Percentiles rank a stretch among this genome's conserved stretches.
phyloP scores from a whole-genome alignment of 768 basidiomycete genomes.

The Suillus variegatus region DNA sequence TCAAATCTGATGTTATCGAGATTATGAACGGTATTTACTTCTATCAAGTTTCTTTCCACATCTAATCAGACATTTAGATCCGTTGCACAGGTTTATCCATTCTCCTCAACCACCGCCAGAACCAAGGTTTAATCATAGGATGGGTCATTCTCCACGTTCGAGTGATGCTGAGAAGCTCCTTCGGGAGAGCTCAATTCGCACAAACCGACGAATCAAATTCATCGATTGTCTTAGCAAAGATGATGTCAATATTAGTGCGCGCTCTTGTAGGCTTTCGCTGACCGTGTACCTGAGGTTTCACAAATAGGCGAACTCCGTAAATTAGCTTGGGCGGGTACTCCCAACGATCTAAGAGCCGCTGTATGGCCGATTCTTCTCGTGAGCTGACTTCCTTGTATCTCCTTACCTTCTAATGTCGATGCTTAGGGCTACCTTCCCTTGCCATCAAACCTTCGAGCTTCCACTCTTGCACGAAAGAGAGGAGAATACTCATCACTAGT shows the following conservation, averaged over 20 bases:
- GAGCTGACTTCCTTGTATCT: conserved; percentile 26
- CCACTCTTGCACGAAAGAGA: conserved; percentile 85
- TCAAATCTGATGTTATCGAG: conserved; percentile 71
- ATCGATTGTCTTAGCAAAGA: conserved; percentile 73
- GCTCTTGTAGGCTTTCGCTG: conserved; percentile 10
- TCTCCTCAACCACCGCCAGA: conserved; percentile 26
- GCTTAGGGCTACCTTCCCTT: conserved; percentile 91
- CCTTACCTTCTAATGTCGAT: conserved; percentile 11
- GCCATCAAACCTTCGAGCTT: conserved; percentile 69
- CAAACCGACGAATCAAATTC: conserved; percentile 80
- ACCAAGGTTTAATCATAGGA: conserved; percentile 12
- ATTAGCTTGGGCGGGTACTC: conserved; percentile 94
- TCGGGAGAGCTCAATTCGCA: conserved; percentile 76
- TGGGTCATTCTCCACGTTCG: conserved; percentile 20
- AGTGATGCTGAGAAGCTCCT: conserved; percentile 56
- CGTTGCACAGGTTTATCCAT: conserved; percentile 54
- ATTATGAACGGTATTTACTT: conserved; percentile 68
- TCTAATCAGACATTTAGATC: conserved; percentile 49
- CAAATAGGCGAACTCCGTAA: conserved; percentile 77
- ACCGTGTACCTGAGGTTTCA: conserved; percentile 1
- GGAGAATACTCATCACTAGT: conserved; percentile 91
- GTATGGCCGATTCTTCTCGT: conserved; percentile 95
- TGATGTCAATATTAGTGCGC: conserved; percentile 66
- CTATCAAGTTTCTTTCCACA: conserved; percentile 19
- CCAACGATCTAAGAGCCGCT: conserved; percentile 81